Base-by-base conservation (phyloP, 257 asterid genomes). In the Hygrophila difformis region DNA sequence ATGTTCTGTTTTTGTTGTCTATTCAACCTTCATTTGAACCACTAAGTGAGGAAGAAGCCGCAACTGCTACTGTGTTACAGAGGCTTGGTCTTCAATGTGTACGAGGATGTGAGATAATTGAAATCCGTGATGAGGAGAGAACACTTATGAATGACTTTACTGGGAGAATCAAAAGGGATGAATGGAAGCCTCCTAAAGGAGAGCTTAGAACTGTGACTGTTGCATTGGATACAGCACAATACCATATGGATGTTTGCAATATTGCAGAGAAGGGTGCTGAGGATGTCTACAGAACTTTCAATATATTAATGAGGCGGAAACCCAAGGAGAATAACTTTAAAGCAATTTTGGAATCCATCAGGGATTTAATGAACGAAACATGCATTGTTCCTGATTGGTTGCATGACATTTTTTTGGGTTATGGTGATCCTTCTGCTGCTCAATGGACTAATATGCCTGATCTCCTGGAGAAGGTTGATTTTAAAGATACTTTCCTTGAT, bases 101-200 rank as follows among this genome's bases (percentile, higher is more conserved):
- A 26, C 96, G 98, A 6, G 98, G 98, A 56, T 91, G 98, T 74
- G 98, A 91, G 77, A 62, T 91, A 55, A 76, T 86, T 53, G 96
- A 91, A 77, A 73, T 91, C 53, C 86, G 87, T 41, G 98, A 91
- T 63, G 98, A 91, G 66, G 98, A 91, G 69, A 94, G 98, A 59
- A 68, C 71, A 59, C 93, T 91, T 50, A 91, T 91, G 98, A 91
- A 86, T 65, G 98, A 91, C 72, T 82, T 91, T 47, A 85, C 98
- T 1, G 98, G 98, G 57, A 82, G 76, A 68, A 82, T 91, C 69
- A 91, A 86, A 63, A 81, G 95, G 59, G 96, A 91, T 57, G 98
- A 91, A 61, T 86, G 98, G 98, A 91, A 91, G 69, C 98, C 98
- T 67, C 98, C 98, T 15, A 91, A 86, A 74, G 98, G 98, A 65